Base-by-base conservation (phyloP, 176 grass and related monocot species). In the Urochloa ruziziensis region DNA sequence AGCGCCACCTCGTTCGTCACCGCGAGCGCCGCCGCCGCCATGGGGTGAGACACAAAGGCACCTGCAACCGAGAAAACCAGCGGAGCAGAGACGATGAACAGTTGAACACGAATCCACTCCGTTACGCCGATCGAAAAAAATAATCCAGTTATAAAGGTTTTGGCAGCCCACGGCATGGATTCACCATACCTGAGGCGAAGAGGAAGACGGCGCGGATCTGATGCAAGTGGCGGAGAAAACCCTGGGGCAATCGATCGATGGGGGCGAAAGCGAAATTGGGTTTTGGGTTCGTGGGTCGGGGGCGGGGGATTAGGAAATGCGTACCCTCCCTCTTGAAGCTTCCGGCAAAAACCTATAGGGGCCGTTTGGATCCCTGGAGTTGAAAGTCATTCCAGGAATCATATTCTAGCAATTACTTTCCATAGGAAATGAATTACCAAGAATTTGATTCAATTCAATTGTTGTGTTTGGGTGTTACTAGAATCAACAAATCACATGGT, bases 1-100 rank as follows among this genome's bases (percentile, higher is more conserved):
- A 93, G 73, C 18, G 71, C 91, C 70, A 96, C 80, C 52, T 96
- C 88, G 71, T 93, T 88, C 82, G 91, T 96, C 34, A 96, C 75
- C 40, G 80, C 76, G 46, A 96, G 91, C 39, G 87, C 65, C 33
- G 83, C 79, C 27, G 86, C 84, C 87, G 9, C 40, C 40, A 85
- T 89, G 36, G 84, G 23, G 34, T 5, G 61, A 0, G 32, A 32
- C 7, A 12, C n/a, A n/a, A 10, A 30, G 3, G 36, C 25, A 51
- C 73, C 62, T 61, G 82, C 24, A 47, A 21, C 2, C 24, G 34
- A 21, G 29, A n/a, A n/a, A n/a, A n/a, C n/a, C n/a, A 63, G 49
- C 40, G 6, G n/a, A 49, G 32, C 17, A 39, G 28, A 75, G 40
- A 16, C 34, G 21, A 40, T 33, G 72, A 52, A 35, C 48, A 21